A percentile compares a stretch with the other conserved stretches of the same genome.
Evolutionary conservation across 345 rosid species (phyloP).

Genomic region (Hypericum androsaemum): DNA sequence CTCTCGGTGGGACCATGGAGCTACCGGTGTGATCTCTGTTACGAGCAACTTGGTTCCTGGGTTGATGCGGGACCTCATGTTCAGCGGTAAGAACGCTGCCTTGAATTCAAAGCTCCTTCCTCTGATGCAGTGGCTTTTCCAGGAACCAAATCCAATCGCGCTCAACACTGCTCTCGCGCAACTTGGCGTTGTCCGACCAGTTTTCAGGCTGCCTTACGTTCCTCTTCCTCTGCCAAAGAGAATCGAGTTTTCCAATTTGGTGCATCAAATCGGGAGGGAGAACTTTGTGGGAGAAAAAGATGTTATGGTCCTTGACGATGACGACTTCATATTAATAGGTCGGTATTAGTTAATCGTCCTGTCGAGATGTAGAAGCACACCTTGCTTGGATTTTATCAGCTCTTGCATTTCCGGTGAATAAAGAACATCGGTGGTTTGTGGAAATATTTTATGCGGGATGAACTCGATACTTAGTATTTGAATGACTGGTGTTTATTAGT

Average conservation of each 20-base stretch:
- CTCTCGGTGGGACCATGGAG: slow-evolving; percentile 67
- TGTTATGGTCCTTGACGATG: slow-evolving; percentile 63
- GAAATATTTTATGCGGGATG: too few species aligned
- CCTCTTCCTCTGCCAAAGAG: slow-evolving; percentile 62
- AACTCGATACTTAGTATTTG: too few species aligned
- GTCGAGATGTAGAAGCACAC: too few species aligned
- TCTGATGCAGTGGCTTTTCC: slow-evolving; percentile 62
- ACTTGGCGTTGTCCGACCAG: slow-evolving; percentile 70
- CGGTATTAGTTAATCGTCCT: slow-evolving; percentile 33
- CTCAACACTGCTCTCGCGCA: slow-evolving; percentile 85
- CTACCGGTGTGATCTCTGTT: slow-evolving; percentile 69
- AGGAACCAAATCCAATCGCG: slow-evolving; percentile 76
- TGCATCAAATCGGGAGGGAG: slow-evolving; percentile 56
- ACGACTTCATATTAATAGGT: slow-evolving; percentile 57
- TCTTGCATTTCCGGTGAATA: too few species aligned
- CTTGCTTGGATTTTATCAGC: too few species aligned
- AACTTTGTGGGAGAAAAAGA: slow-evolving; percentile 67
- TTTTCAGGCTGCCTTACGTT: slow-evolving; percentile 69
- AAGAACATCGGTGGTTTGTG: too few species aligned
- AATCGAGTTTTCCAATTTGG: slow-evolving; percentile 59
- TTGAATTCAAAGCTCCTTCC: slow-evolving; percentile 63
- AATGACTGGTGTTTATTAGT: too few species aligned
- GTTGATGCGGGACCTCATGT: slow-evolving; percentile 51
- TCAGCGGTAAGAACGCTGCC: slow-evolving; percentile 47
- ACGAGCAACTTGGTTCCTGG: slow-evolving; percentile 68